Percentiles rank a stretch among this genome's conserved stretches.
Evolutionary conservation across 2,329 filamentous ascomycete species (phyloP).

Genomic region (Curvularia eragrostidis): DNA sequence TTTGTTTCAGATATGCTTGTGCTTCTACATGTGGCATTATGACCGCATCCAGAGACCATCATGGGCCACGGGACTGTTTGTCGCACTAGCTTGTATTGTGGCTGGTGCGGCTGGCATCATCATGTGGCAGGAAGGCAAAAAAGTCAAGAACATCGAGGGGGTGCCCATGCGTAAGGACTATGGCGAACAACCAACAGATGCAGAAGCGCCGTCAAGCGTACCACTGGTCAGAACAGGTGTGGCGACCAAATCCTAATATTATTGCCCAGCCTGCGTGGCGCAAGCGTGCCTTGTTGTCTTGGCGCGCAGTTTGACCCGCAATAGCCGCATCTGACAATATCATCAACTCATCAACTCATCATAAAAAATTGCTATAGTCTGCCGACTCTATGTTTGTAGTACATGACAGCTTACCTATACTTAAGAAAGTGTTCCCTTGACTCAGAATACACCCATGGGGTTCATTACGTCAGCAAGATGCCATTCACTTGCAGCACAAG

Average conservation of each 20-base stretch:
- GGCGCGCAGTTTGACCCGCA: conserved; percentile 12
- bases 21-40: conserved; percentile 83
- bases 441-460: neutral
- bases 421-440: neutral
- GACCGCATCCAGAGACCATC: conserved; percentile 75
- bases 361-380: conserved; percentile 3
- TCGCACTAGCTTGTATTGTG: conserved; percentile 74
- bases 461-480: conserved; percentile 7
- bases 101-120: conserved; percentile 72
- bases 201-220: conserved; percentile 31
- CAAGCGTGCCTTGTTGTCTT: conserved; percentile 13
- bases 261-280: conserved; percentile 22
- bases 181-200: conserved; percentile 26
- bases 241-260: conserved; percentile 33
- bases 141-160: conserved; percentile 49
- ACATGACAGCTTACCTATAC: neutral
- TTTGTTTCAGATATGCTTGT: conserved; percentile 74
- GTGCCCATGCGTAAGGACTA: conserved; percentile 42
- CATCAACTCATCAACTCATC: neutral
- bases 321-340: neutral
- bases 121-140: conserved; percentile 72
- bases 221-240: conserved; percentile 27
- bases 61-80: conserved; percentile 81
- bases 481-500: neutral
- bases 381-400: neutral